These are phyloP conservation scores for Aphanomyces astaci DNA, from an alignment of 352 stramenopile genomes.

Conservation along the genomic window DNA sequence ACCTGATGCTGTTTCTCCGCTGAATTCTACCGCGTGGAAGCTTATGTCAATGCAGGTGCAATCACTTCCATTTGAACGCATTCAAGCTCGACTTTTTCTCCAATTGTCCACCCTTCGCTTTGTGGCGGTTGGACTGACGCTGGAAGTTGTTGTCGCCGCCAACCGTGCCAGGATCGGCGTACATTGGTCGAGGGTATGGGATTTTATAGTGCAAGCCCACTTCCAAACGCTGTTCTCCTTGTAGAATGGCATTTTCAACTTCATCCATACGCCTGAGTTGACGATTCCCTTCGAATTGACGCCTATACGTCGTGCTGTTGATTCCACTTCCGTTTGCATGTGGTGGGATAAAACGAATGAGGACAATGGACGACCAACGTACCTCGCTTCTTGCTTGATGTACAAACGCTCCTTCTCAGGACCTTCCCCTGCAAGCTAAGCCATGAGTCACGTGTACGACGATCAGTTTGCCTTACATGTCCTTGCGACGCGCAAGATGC, in stretches of 20 bases:
- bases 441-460: not conserved
- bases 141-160: conserved; percentile 64
- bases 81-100: not conserved
- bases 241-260: conserved; percentile 46
- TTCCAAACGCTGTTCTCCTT: conserved; percentile 64
- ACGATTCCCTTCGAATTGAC: conserved; percentile 59
- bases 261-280: conserved; percentile 26
- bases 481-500: conserved; percentile 57
- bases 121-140: conserved; percentile 44
- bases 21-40: too few species aligned
- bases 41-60: not conserved
- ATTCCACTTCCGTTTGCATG: too few species aligned
- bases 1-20: too few species aligned
- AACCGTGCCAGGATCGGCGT: conserved; percentile 69
- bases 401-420: conserved; percentile 45
- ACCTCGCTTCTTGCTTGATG: conserved; percentile 65
- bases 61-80: conserved; percentile 21
- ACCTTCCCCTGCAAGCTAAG: conserved; percentile 46
- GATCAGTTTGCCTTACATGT: conserved; percentile 44
- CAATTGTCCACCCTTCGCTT: conserved; percentile 29
- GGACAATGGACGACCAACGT: too few species aligned
- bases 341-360: too few species aligned
- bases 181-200: conserved; percentile 66
- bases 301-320: too few species aligned
- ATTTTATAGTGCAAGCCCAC: conserved; percentile 79